A percentile compares a stretch with the other conserved stretches of the same genome.
Evolutionary conservation across 2,329 filamentous ascomycete genomes (phyloP).

Genomic region (Onygenales sp.): DNA sequence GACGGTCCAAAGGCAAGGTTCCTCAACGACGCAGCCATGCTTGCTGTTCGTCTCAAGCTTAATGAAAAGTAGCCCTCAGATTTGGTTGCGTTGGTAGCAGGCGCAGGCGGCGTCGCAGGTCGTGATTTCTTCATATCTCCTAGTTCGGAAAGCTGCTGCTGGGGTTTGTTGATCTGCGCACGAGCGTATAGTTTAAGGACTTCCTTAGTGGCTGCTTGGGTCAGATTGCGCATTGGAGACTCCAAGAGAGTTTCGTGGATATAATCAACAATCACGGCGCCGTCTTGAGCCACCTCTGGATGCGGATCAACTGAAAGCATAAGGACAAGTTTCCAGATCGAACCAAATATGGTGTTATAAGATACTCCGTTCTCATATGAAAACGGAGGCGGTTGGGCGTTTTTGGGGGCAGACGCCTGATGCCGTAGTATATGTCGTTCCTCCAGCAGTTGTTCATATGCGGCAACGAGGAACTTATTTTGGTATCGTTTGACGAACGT

Average conservation of each 20-base stretch:
- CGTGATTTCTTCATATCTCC: conserved; percentile 24
- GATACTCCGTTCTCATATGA: conserved; percentile 50
- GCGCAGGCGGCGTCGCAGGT: conserved; percentile 40
- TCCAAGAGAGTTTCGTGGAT: conserved; percentile 68
- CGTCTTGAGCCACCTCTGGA: conserved; percentile 81
- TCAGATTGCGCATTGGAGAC: conserved; percentile 62
- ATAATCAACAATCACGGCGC: conserved; percentile 75
- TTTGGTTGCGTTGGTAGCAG: conserved; percentile 36
- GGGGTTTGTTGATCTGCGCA: conserved; percentile 30
- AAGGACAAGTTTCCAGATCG: conserved; percentile 87
- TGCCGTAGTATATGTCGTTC: conserved; percentile 61
- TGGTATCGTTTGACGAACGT: conserved; percentile 84
- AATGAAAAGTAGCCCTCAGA: conserved; percentile 53
- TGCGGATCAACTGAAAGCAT: conserved; percentile 90
- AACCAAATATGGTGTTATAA: conserved; percentile 82
- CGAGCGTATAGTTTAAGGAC: conserved; percentile 27
- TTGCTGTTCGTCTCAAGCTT: conserved; percentile 53
- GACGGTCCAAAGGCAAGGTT: conserved; percentile 47
- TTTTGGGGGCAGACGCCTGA: conserved; percentile 24
- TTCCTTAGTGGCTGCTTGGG: conserved; percentile 65
- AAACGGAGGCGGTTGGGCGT: conserved; percentile 17
- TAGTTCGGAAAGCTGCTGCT: conserved; percentile 27
- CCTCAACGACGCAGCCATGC: conserved; percentile 55
- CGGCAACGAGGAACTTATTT: conserved; percentile 82
- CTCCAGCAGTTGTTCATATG: conserved; percentile 81